phyloP scores from a whole-genome alignment of 2,329 filamentous ascomycete genomes.

The Ophiostoma piceae region DNA sequence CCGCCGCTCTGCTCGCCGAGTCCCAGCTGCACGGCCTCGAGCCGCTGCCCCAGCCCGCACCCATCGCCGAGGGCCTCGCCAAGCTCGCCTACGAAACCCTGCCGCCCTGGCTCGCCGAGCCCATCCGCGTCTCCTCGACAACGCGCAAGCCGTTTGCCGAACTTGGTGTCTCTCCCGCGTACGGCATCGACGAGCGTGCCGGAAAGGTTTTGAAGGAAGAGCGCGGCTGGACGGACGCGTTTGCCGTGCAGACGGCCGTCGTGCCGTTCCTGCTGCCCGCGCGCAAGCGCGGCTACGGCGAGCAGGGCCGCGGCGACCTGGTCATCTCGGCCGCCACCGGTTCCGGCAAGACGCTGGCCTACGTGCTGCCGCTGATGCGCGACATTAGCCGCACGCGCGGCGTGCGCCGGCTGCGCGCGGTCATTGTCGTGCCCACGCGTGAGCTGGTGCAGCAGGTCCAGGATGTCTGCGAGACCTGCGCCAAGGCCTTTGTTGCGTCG shows the following conservation, averaged over 20 bases:
- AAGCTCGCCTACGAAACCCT: slow-evolving; percentile 70
- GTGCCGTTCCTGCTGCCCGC: slow-evolving; percentile 72
- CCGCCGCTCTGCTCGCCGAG: slow-evolving; percentile 62
- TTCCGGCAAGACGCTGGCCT: slow-evolving; percentile 91
- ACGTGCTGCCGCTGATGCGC: slow-evolving; percentile 78
- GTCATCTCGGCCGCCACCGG: slow-evolving; percentile 90
- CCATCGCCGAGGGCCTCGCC: slow-evolving; percentile 50
- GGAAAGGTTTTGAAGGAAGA: slow-evolving; percentile 56
- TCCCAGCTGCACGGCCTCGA: slow-evolving; percentile 32
- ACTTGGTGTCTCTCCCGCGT: slow-evolving; percentile 33
- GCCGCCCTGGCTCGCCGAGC: slow-evolving; percentile 73
- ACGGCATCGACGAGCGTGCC: slow-evolving; percentile 59
- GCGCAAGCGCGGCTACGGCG: slow-evolving; percentile 31
- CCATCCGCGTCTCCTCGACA: slow-evolving; percentile 61
- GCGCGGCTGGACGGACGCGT: slow-evolving; percentile 65
- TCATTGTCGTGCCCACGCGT: slow-evolving; percentile 85
- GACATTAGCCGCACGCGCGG: slow-evolving; percentile 53
- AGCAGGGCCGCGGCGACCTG: slow-evolving; percentile 63
- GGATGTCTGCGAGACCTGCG: slow-evolving; percentile 69
- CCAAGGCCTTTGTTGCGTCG: slow-evolving; percentile 51
- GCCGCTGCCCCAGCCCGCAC: slow-evolving; percentile 73
- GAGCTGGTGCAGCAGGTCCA: slow-evolving; percentile 85
- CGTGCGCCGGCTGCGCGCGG: slow-evolving; percentile 64
- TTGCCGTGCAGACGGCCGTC: slow-evolving; percentile 74
- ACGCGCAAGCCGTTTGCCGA: slow-evolving; percentile 53